A percentile compares a stretch with the other conserved stretches of the same genome.
Evolutionary conservation across 108 stramenopile genomes (phyloP).

Genomic region (Bacterosira constricta): DNA sequence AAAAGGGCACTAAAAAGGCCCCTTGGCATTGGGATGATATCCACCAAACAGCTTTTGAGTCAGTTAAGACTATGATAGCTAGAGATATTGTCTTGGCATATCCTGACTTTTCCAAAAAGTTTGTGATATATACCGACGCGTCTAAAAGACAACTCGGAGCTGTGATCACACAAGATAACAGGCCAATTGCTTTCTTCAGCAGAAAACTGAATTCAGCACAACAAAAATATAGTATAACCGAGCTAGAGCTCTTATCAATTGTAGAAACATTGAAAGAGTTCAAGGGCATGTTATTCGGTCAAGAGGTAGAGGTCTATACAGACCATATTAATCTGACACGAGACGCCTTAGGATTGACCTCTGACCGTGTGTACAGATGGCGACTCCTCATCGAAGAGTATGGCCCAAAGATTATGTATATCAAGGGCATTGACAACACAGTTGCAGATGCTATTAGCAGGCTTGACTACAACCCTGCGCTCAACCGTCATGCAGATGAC

Average conservation of each 20-base stretch:
- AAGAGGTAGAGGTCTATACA: slow-evolving; percentile 18
- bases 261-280: slow-evolving; percentile 62
- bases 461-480: slow-evolving; percentile 4
- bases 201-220: slow-evolving; percentile 46
- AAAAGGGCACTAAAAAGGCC: too few relatives aligned
- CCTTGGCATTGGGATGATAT: too few relatives aligned
- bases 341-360: slow-evolving; percentile 2
- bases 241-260: slow-evolving; percentile 53
- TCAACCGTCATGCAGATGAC: too few relatives aligned
- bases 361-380: slow-evolving; percentile 9
- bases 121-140: slow-evolving; percentile 46
- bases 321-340: slow-evolving; percentile 16
- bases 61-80: slow-evolving; percentile 40
- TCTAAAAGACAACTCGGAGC: slow-evolving; percentile 43
- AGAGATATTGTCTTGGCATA: slow-evolving; percentile 46
- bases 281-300: slow-evolving; percentile 46
- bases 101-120: slow-evolving; percentile 44
- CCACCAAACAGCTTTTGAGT: slow-evolving; percentile 51
- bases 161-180: slow-evolving; percentile 42
- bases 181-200: slow-evolving; percentile 52
- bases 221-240: slow-evolving; percentile 36
- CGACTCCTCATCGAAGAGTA: slow-evolving; percentile 11
- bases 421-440: slow-evolving; percentile 31
- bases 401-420: slow-evolving; percentile 4
- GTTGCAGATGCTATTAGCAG: slow-evolving; percentile 25